Conservation (phyloP, 306 rosid species). For the Adenanthera pavonina region DNA sequence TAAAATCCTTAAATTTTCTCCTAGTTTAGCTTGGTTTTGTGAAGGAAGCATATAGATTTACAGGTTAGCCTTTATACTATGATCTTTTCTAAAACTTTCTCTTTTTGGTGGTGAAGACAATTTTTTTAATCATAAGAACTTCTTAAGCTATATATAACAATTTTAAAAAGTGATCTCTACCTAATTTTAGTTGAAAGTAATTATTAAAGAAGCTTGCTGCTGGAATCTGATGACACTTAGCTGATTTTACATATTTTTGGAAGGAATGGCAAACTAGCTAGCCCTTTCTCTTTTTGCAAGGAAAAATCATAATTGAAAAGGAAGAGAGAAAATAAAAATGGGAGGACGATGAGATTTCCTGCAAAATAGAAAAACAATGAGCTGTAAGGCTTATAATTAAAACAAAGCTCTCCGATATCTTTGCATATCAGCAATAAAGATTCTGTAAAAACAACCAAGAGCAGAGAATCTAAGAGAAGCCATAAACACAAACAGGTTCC, state of each 20-base stretch:
- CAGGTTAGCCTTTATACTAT: not conserved
- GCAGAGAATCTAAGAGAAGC: not conserved
- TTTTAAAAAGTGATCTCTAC: slow-evolving; percentile 1
- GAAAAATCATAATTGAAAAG: not conserved
- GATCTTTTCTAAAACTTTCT: not conserved
- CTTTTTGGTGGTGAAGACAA: not conserved
- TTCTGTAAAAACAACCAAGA: not conserved
- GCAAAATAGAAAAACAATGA: not conserved
- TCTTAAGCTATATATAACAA: not conserved
- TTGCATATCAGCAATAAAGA: not conserved
- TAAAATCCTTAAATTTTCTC: not conserved
- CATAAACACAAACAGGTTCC: not conserved
- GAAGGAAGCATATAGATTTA: not conserved
- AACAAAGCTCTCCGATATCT: not conserved
- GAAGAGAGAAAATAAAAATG: not conserved
- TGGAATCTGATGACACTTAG: not conserved
- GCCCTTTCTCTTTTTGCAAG: not conserved
- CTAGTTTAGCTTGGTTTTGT: not conserved
- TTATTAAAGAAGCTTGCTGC: not conserved
- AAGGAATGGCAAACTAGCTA: not conserved
- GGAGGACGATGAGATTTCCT: not conserved
- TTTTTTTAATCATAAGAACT: not conserved
- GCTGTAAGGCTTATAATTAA: not conserved
- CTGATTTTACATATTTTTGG: not conserved
- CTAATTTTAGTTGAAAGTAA: not conserved